phyloP scores from a whole-genome alignment of 2,329 filamentous ascomycete genomes.

The Lachnellula arida region DNA sequence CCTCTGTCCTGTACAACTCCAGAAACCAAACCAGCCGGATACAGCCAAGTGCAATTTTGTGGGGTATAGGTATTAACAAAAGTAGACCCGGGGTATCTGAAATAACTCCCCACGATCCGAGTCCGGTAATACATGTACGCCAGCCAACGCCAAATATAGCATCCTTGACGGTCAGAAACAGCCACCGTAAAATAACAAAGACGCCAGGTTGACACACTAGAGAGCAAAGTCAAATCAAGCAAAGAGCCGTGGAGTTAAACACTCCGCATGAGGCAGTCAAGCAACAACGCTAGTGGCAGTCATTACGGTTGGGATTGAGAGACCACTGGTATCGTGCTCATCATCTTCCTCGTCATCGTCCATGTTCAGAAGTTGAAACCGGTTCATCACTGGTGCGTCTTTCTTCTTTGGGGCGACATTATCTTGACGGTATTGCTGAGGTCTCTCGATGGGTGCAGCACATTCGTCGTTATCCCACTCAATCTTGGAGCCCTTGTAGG shows the following conservation, averaged over 20 bases:
- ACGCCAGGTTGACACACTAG: neutral
- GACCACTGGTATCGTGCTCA: conserved; percentile 13
- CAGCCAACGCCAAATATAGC: conserved; percentile 11
- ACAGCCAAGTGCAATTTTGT: conserved; percentile 10
- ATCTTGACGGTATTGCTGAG: conserved; percentile 24
- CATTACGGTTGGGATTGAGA: conserved; percentile 11
- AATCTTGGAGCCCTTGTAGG: conserved; percentile 67
- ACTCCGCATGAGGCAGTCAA: neutral
- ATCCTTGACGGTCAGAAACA: neutral
- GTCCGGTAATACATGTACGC: conserved; percentile 13
- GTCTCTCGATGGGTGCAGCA: conserved; percentile 35
- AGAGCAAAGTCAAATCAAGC: neutral
- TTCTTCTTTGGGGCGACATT: conserved; percentile 34
- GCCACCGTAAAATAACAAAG: neutral
- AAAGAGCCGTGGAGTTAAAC: neutral
- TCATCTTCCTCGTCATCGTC: conserved; percentile 36
- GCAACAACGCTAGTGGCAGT: conserved; percentile 3
- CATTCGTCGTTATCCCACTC: conserved; percentile 73
- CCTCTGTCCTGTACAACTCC: neutral
- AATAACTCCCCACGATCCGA: conserved; percentile 9
- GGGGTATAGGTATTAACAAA: conserved; percentile 14
- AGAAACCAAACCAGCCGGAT: neutral
- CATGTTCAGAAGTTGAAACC: conserved; percentile 55
- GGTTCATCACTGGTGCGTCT: conserved; percentile 46
- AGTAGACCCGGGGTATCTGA: conserved; percentile 13